Evolutionary conservation across 2,329 filamentous ascomycete species (phyloP), one percentile per base, ranked within the genome.

Genomic region (Apiospora pterosperma): DNA sequence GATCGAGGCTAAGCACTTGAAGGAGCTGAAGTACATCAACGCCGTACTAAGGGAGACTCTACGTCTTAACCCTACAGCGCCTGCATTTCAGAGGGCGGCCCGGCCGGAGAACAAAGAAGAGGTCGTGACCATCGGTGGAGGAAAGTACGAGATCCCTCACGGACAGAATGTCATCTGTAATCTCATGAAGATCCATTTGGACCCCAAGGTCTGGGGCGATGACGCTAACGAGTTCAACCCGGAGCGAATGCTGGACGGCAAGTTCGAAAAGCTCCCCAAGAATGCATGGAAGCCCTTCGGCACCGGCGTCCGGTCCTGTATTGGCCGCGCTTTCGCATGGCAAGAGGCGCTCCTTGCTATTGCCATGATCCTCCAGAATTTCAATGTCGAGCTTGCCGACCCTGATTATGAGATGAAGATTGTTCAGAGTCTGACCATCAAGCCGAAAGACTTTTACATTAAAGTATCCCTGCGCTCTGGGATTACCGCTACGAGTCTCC

Each of bases 211-310:
- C 0, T 93, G 81, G 60, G 90, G 90, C 0, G 82, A 85, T 0
- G 88, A 91, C 65, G 88, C 89, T 1, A 74, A 84, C 1, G 83
- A 87, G 23, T 93, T 91, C 77, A 83, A 81, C 63, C 91, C 91
- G 0, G 91, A 93, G 73, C 82, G 90, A 11, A 92, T 93, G 89
- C 76, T 89, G 0, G 88, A 91, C 42, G 89, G 88, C 16, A 82
- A 85, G 28, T 93, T 92, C 70, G 84, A 87, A 66, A 85, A 85
- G 31, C 81, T 91, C 6, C 89, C 87, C 36, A 82, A 82, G 16
- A 86, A 86, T 63, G 82, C 83, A 36, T 90, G 87, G 88, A 91
- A 91, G 76, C 90, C 91, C 3, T 94, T 93, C 69, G 92, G 91
- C 1, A 90, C 91, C 65, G 91, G 91, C 1, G 81, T 84, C 67